phyloP scores from a whole-genome alignment of 2,329 filamentous ascomycete genomes.

The Conoideocrella luteorostrata region DNA sequence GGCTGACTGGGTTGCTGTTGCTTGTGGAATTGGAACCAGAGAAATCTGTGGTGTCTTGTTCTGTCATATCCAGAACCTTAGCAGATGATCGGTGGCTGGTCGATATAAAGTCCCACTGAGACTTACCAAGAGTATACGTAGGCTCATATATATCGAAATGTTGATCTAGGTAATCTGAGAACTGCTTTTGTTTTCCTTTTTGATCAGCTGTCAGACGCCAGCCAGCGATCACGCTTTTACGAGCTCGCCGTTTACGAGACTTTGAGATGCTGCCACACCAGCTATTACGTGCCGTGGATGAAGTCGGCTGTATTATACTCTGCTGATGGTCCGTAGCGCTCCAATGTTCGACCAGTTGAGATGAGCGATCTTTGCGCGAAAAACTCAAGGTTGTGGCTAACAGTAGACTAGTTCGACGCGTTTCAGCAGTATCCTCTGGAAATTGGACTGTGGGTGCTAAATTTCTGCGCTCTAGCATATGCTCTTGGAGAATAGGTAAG shows the following conservation, averaged over 20 bases:
- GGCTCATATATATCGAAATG: neutral
- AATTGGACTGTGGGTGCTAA: neutral
- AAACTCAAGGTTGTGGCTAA: neutral
- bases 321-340: neutral
- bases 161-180: conserved; percentile 7
- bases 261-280: neutral
- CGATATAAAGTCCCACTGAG: too few species aligned
- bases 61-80: too few species aligned
- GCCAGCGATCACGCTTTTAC: conserved; percentile 39
- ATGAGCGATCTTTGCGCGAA: too few species aligned
- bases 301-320: neutral
- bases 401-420: neutral
- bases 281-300: neutral
- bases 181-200: conserved; percentile 3
- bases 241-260: conserved; percentile 45
- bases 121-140: neutral
- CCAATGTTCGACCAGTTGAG: too few species aligned
- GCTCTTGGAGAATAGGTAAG: conserved; percentile 60
- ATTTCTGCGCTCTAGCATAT: conserved; percentile 1
- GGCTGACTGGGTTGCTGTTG: too few species aligned
- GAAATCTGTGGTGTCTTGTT: too few species aligned
- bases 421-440: neutral
- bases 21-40: neutral
- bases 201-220: conserved; percentile 4
- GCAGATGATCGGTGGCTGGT: neutral